These are phyloP conservation scores for Dryas drummondii DNA, from an alignment of 306 rosid species.

Conservation along the genomic window DNA sequence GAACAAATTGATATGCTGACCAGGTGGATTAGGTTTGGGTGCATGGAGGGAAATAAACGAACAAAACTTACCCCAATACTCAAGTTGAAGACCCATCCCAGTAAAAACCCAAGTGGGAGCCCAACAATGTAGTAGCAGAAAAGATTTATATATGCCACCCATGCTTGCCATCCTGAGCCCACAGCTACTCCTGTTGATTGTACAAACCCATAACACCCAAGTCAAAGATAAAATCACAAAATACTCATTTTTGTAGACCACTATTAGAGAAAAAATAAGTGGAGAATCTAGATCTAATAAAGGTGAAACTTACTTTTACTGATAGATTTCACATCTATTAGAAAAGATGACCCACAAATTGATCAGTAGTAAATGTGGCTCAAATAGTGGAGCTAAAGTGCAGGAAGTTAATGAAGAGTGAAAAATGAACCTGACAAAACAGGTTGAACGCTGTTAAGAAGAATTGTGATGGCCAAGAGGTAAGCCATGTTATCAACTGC, in stretches of 20 bases:
- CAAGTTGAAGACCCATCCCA: conserved; percentile 25
- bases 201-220: not conserved
- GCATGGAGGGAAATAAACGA: not conserved
- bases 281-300: not conserved
- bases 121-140: conserved; percentile 35
- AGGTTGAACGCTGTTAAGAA: conserved; percentile 71
- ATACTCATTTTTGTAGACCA: not conserved
- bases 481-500: conserved; percentile 43
- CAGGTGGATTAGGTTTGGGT: not conserved
- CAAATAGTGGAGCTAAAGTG: not conserved
- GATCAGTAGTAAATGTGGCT: not conserved
- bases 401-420: too few species aligned
- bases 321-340: too few species aligned
- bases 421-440: conserved; percentile 50
- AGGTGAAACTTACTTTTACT: not conserved
- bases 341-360: not conserved
- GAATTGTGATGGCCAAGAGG: conserved; percentile 54
- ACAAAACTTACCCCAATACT: conserved; percentile 5
- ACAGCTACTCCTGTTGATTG: conserved; percentile 27
- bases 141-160: conserved; percentile 32
- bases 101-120: conserved; percentile 20
- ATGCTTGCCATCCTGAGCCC: conserved; percentile 35
- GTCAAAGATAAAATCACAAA: not conserved
- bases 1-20: too few species aligned
- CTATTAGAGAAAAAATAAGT: too few species aligned